These are phyloP conservation scores for Cladosporium sp. DNA, from an alignment of 2,329 filamentous ascomycete species.

Conservation along the genomic window DNA sequence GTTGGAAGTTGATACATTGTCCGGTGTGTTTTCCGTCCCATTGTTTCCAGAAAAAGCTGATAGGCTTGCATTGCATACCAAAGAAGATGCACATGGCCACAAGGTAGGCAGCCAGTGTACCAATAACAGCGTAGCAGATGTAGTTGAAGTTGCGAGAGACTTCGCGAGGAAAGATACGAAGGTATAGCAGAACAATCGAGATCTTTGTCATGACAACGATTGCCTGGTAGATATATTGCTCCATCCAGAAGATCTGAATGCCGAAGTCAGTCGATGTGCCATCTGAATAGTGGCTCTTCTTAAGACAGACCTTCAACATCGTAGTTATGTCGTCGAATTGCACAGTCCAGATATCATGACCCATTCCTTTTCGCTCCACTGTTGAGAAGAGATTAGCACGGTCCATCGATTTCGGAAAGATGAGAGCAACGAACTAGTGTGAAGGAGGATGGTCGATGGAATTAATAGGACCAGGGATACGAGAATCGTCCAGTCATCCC, in stretches of 20 bases:
- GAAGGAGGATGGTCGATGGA: background rate
- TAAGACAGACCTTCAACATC: background rate
- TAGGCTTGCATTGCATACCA: background rate
- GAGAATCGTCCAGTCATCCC: slow-evolving; percentile 3
- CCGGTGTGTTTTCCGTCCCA: slow-evolving; percentile 7
- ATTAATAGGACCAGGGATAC: background rate
- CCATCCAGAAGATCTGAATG: background rate
- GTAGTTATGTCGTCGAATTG: background rate
- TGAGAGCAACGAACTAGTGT: background rate
- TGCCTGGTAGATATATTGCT: slow-evolving; percentile 9
- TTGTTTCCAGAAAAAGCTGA: background rate
- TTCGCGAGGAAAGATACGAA: slow-evolving; percentile 2
- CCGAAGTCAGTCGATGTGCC: background rate
- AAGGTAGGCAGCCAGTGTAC: background rate
- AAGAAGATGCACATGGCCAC: background rate
- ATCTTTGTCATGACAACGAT: slow-evolving; percentile 6
- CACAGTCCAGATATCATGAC: slow-evolving; percentile 1
- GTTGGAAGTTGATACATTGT: background rate
- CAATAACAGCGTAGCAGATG: slow-evolving; percentile 1
- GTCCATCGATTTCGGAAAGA: background rate
- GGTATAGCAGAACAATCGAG: slow-evolving; percentile 3
- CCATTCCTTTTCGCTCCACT: slow-evolving; percentile 4
- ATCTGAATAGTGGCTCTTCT: background rate
- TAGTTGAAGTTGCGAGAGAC: background rate
- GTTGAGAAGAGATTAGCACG: background rate